Conservation (phyloP, 768 basidiomycete species). For the Phaffia australis region DNA sequence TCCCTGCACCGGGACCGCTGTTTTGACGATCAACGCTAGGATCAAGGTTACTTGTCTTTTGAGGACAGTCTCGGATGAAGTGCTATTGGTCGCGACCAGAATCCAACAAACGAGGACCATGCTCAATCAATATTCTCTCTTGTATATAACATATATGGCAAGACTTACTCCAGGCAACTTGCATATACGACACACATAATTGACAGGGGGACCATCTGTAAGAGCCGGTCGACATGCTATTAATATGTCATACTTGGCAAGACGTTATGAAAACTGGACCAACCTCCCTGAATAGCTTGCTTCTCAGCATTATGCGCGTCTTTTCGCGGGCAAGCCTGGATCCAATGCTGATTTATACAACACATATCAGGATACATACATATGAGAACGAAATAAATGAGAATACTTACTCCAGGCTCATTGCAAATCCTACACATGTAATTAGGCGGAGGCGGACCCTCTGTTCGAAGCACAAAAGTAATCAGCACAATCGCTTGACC, state of each 20-base stretch:
- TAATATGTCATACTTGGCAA: no score
- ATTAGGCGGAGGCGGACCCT: slow-evolving; percentile 58
- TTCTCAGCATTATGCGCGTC: slow-evolving; percentile 5
- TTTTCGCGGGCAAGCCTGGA: slow-evolving; percentile 1
- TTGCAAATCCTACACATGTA: slow-evolving; percentile 82
- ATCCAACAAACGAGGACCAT: not conserved
- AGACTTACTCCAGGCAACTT: no score
- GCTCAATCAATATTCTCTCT: not conserved
- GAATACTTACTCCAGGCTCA: slow-evolving; percentile 40
- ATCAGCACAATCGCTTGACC: slow-evolving; percentile 37
- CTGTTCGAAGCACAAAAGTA: not conserved
- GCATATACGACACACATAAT: no score
- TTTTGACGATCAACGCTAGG: slow-evolving; percentile 46
- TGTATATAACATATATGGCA: no score
- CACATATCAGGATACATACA: not conserved
- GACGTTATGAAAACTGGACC: slow-evolving; percentile 47
- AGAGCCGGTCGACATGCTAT: no score
- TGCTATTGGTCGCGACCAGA: slow-evolving; percentile 39
- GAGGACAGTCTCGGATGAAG: slow-evolving; percentile 79
- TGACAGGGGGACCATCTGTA: no score
- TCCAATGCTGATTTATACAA: slow-evolving; percentile 28
- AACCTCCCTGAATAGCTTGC: not conserved
- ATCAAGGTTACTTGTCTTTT: slow-evolving; percentile 46
- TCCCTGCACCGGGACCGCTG: slow-evolving; percentile 38
- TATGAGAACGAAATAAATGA: no score